Evolutionary conservation across 352 stramenopile genomes (phyloP), one percentile per base, ranked within the genome.

Genomic region (Phytopythium boreale): DNA sequence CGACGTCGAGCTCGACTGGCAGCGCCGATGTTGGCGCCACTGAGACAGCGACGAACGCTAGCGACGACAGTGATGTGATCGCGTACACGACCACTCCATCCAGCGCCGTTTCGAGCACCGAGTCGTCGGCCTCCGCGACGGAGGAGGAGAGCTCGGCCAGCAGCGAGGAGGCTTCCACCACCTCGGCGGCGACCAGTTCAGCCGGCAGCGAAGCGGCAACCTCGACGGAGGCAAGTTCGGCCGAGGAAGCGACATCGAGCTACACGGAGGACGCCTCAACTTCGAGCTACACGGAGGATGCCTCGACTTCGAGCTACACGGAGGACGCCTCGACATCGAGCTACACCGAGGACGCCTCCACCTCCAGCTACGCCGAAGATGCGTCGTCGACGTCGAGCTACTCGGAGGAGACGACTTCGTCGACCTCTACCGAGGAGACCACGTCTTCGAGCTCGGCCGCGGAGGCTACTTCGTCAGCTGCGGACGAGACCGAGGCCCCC

Each of bases 51-150:
- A 27, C 34, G 8, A 59, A 17, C 29, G 9, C 52, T 22, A 31
- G 47, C 24, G 22, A 53, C 47, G 47, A 31, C 22, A 53, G 22
- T n/a, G 47, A 27, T 31, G n/a, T 17, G 22, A 34, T 31, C 22
- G 47, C 47, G 26, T 53, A 27, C 27, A 44, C 52, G 31, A 46
- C 52, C 9, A 56, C 50, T 9, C 26, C 50, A 26, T 56, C 50
- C 17, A 56, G 24, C 24, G 49, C 12, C 14, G 49, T 24, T 12
- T 56, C 50, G 50, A 56, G 50, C 26, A 41, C 50, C 22, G 50
- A 56, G 26, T 22, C 26, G 27, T 37, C 50, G 6, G 26, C 50
- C 41, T 11, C 41, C 4, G 20, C 41, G 0, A 20, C 41, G 4
- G 41, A 15, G 37, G 37, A 15, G 37, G 37, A 44, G 37, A 44